Evolutionary conservation across 345 rosid species (phyloP), one percentile per base, ranked within the genome.

Genomic region (Lenwebbia sp.): DNA sequence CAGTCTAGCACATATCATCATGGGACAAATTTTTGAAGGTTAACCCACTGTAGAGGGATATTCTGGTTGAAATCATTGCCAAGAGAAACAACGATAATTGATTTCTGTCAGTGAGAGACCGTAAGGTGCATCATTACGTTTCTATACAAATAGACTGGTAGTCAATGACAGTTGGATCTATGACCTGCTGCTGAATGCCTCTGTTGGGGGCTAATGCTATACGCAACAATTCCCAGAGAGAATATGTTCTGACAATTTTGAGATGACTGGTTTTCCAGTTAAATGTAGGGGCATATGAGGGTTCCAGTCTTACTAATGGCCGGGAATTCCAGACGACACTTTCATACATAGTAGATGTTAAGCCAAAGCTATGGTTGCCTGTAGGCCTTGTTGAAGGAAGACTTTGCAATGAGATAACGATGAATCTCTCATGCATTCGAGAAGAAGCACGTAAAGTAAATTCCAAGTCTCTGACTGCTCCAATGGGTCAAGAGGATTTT

Each of bases 301-400:
- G 89, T 53, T 41, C 56, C 37, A 88, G 88, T 88, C 86, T 85
- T 84, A 58, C 88, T 22, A 54, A 37, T 37, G 89, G 88, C 86
- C 88, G 91, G 87, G 93, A 91, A 76, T 92, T 88, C 82, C 91
- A 62, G 55, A 92, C 99, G 1, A 92, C 92, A 62, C 98, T 97
- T 83, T 89, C 92, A 0, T 95, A 94, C 89, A 60, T 87, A 3
- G 94, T 96, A 8, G 95, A 95, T 85, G 95, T 94, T 33, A 93
- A 91, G 88, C 99, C 98, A 7, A 97, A 97, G 89, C 65, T 91
- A 60, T 94, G 99, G 98, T 88, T 97, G 88, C 99, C 99, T 0
- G 93, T 95, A 83, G 86, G 90, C 28, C 90, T 97, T 33, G 90
- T 97, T 50, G 98, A 97, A 92, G 99, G 99, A 78, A 92, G 96